Base-by-base conservation (phyloP, 2,329 filamentous ascomycete genomes). In the Pseudogymnoascus destructans region DNA sequence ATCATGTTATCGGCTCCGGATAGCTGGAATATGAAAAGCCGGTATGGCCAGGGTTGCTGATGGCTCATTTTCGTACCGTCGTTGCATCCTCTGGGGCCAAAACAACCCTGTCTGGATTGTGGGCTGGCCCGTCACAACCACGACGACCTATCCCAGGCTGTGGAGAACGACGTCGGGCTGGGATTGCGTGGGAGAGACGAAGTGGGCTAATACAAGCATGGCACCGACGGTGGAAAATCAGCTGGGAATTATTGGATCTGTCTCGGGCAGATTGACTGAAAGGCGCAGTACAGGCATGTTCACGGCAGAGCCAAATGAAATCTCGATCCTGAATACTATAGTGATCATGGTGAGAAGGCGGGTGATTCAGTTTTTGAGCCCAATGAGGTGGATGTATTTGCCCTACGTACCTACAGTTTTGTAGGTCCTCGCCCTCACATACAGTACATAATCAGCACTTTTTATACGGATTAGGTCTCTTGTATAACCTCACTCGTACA, bases 261-360 rank as follows among this genome's bases (percentile, higher is more conserved):
- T 52, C 46, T 52, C 46, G 46, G 46, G 46, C 46, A 52, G 23
- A 52, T 52, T 30, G 46, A 11, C 46, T 52, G 46, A 52, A 52
- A 17, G 25, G 46, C 46, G 46, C 46, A 52, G 46, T 27, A 27
- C 42, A 49, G 23, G 42, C 23, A 8, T 49, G 23, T 49, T 17
- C 42, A 49, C 42, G 42, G 23, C 23, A 17, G 23, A 4, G 40
- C 40, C 21, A 46, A 46, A 46, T 13, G 40, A 25, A 23, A 21
- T 46, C 40, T 25, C 11, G 21, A 11, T 46, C 19, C 3, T 1
- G 13, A 27, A 21, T 42, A 42, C 17, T 42, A 19, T 21, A 42
- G 1, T 17, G n/a, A 27, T 17, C 46, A 30, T 52, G 46, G 25
- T 30, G 7, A 52, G 46, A 30, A 52, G n/a, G 46, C 23, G 46